Percentiles rank a stretch among this genome's conserved stretches.
phyloP scores from a whole-genome alignment of 2,329 filamentous ascomycete genomes.

The Penicillium rolfsii region DNA sequence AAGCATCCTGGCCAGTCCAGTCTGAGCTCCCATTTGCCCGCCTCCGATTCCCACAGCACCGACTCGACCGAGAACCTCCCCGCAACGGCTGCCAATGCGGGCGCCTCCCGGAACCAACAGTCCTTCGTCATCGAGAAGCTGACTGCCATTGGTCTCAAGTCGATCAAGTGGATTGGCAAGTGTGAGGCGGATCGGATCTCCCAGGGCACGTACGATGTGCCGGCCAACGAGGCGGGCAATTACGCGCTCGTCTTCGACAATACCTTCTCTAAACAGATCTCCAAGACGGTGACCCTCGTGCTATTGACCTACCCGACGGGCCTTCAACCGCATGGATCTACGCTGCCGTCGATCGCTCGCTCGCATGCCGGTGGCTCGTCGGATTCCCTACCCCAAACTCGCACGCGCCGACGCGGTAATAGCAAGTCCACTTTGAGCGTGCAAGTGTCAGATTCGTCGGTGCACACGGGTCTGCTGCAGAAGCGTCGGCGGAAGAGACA shows the following conservation, averaged over 20 bases:
- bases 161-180: slow-evolving; percentile 81
- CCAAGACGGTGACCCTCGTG: slow-evolving; percentile 93
- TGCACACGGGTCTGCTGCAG: slow-evolving; percentile 81
- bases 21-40: slow-evolving; percentile 48
- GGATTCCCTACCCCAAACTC: slow-evolving; percentile 53
- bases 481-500: slow-evolving; percentile 93
- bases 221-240: slow-evolving; percentile 76
- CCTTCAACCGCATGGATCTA: slow-evolving; percentile 50
- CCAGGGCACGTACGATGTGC: slow-evolving; percentile 84
- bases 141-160: slow-evolving; percentile 63
- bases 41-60: slow-evolving; percentile 48
- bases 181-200: slow-evolving; percentile 96
- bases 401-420: slow-evolving; percentile 36
- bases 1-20: slow-evolving; percentile 82
- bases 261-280: slow-evolving; percentile 93
- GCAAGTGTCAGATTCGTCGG: slow-evolving; percentile 42
- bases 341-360: slow-evolving; percentile 49
- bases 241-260: slow-evolving; percentile 98
- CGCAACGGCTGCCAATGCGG: slow-evolving; percentile 27
- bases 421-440: slow-evolving; percentile 32
- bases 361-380: slow-evolving; percentile 52
- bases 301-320: slow-evolving; percentile 90
- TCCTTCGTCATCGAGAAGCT: slow-evolving; percentile 71
- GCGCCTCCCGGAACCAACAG: slow-evolving; percentile 67
- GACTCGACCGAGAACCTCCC: slow-evolving; percentile 42